Evolutionary conservation across 805 yeast genomes (phyloP).

Genomic region (Komagataella populi): DNA sequence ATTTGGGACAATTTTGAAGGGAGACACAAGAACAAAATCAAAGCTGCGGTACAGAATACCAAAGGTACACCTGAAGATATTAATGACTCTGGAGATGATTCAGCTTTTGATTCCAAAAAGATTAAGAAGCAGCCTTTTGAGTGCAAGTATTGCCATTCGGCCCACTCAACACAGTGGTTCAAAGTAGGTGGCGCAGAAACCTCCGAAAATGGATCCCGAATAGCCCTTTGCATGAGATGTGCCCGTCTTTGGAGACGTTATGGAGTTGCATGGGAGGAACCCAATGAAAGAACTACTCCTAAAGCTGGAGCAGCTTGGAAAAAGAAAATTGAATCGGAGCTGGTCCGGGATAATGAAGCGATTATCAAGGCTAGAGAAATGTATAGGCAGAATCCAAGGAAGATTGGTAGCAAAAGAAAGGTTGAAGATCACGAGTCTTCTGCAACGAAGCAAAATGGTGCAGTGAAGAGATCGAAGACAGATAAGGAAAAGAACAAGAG

Average conservation of each 20-base stretch:
- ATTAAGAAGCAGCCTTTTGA: slow-evolving; percentile 26
- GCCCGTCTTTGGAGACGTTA: slow-evolving; percentile 87
- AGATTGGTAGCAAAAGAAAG: background rate
- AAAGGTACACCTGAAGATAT: slow-evolving; percentile 17
- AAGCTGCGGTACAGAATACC: slow-evolving; percentile 14
- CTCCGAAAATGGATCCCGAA: slow-evolving; percentile 19
- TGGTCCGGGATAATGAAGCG: slow-evolving; percentile 43
- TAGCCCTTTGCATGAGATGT: slow-evolving; percentile 74
- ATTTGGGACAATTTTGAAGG: slow-evolving; percentile 82
- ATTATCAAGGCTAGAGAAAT: slow-evolving; percentile 36
- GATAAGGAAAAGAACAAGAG: background rate
- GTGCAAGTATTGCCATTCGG: slow-evolving; percentile 65
- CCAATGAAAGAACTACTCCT: slow-evolving; percentile 36
- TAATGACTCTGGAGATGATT: slow-evolving; percentile 54
- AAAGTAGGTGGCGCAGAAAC: slow-evolving; percentile 49
- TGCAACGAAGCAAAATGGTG: background rate
- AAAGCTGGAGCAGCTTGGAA: slow-evolving; percentile 41
- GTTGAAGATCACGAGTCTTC: background rate
- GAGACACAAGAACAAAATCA: slow-evolving; percentile 44
- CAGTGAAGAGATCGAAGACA: background rate
- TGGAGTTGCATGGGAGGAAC: slow-evolving; percentile 78
- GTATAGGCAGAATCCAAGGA: slow-evolving; percentile 11
- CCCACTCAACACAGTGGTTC: slow-evolving; percentile 48
- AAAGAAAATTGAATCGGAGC: slow-evolving; percentile 52
- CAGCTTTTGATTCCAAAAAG: slow-evolving; percentile 49